Evolutionary conservation across 2,329 filamentous ascomycete species (phyloP).

Genomic region (Bipolaris victoriae): DNA sequence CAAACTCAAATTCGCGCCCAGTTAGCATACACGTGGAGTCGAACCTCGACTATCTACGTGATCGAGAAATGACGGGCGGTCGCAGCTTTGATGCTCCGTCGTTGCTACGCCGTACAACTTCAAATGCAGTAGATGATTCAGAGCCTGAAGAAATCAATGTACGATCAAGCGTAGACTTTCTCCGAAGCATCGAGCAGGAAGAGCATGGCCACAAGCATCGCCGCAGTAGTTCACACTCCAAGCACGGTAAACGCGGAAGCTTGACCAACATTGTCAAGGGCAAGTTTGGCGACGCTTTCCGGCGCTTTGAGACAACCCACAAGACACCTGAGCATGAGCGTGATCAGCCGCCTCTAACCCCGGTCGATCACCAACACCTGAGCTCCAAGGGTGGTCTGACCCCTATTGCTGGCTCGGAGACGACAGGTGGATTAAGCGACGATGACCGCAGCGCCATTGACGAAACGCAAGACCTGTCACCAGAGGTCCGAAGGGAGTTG

Average conservation of each 20-base stretch:
- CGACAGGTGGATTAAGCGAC: slow-evolving; percentile 71
- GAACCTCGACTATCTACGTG: slow-evolving; percentile 80
- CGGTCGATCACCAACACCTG: slow-evolving; percentile 33
- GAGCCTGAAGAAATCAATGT: slow-evolving; percentile 68
- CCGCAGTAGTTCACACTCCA: slow-evolving; percentile 62
- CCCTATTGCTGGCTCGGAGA: slow-evolving; percentile 78
- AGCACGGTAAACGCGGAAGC: slow-evolving; percentile 74
- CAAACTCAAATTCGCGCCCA: slow-evolving; percentile 73
- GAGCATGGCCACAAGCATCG: slow-evolving; percentile 62
- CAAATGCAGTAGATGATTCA: slow-evolving; percentile 43
- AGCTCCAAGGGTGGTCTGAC: slow-evolving; percentile 52
- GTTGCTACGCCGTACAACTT: slow-evolving; percentile 35
- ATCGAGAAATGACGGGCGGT: slow-evolving; percentile 66
- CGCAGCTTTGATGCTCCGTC: slow-evolving; percentile 43
- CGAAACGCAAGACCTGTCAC: slow-evolving; percentile 74
- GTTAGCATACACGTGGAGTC: slow-evolving; percentile 83
- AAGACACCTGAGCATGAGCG: slow-evolving; percentile 36
- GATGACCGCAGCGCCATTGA: slow-evolving; percentile 69
- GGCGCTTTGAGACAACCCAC: slow-evolving; percentile 74
- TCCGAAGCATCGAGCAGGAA: slow-evolving; percentile 74
- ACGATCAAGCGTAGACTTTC: slow-evolving; percentile 80
- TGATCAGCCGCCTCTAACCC: slow-evolving; percentile 35
- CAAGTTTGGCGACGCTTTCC: slow-evolving; percentile 92
- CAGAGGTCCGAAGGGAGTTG: slow-evolving; percentile 87
- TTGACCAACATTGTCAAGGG: slow-evolving; percentile 77